These are phyloP conservation scores for Quercus lobata DNA, from an alignment of 331 rosid genomes.

Conservation along the genomic window DNA sequence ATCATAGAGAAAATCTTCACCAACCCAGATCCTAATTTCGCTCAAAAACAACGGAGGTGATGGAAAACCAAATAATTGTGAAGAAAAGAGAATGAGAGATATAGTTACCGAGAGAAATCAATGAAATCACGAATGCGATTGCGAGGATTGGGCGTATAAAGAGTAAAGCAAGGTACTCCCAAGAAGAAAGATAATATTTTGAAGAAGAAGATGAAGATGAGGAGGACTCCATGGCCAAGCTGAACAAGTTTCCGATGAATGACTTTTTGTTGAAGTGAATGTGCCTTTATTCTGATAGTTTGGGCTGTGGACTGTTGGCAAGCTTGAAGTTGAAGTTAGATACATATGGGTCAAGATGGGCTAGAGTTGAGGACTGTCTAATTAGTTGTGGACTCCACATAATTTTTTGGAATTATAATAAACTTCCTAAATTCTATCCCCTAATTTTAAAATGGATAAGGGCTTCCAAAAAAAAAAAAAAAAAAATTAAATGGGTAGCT, in stretches of 20 bases:
- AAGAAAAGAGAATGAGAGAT: neutral
- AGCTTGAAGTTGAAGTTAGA: neutral
- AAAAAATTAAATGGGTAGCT: too few species aligned
- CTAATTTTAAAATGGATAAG: too few species aligned
- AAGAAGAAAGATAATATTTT: slow-evolving; percentile 18
- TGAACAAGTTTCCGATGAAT: slow-evolving; percentile 9
- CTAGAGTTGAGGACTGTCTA: neutral
- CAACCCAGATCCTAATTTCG: slow-evolving; percentile 7
- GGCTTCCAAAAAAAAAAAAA: too few species aligned
- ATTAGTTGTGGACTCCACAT: too few species aligned
- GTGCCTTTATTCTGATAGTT: too few species aligned
- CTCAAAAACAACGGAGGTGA: neutral
- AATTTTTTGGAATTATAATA: too few species aligned
- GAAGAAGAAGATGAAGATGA: slow-evolving; percentile 11
- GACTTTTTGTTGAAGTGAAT: neutral
- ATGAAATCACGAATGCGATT: slow-evolving; percentile 41
- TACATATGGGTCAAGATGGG: neutral
- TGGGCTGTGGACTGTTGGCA: neutral
- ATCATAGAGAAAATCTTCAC: neutral
- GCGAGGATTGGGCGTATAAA: slow-evolving; percentile 64
- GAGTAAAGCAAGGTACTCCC: slow-evolving; percentile 41
- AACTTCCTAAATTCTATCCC: too few species aligned
- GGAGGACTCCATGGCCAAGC: slow-evolving; percentile 29
- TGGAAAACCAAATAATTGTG: neutral
- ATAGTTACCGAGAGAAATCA: slow-evolving; percentile 51